Conservation (phyloP, 257 asterid genomes). For the Eustoma russellianum region DNA sequence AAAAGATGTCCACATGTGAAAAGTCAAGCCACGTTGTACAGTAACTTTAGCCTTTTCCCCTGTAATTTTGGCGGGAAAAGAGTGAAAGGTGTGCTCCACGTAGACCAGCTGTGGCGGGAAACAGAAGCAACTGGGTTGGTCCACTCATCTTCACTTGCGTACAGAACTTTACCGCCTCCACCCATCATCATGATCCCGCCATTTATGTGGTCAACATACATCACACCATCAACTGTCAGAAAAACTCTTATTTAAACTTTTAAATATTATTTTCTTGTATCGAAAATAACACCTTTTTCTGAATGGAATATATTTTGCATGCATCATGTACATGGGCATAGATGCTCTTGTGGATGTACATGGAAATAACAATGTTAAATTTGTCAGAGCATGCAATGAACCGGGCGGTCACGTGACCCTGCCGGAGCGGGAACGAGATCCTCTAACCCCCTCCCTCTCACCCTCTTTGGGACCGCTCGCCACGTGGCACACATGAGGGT, state of each 20-base stretch:
- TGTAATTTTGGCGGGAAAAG: constrained; percentile 23
- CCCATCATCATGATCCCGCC: not conserved
- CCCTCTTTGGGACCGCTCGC: no score
- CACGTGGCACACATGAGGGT: no score
- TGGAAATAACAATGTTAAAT: no score
- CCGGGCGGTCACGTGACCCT: no score
- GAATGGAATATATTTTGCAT: no score
- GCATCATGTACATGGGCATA: no score
- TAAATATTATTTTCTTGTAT: no score
- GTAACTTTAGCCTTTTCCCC: not conserved
- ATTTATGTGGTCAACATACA: constrained; percentile 3
- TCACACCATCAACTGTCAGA: not conserved
- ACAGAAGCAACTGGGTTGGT: constrained; percentile 24
- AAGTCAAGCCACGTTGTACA: constrained; percentile 17
- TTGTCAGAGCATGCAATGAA: no score
- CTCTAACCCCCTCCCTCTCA: no score
- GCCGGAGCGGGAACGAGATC: no score
- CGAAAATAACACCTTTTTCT: no score
- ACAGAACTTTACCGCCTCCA: constrained; percentile 17
- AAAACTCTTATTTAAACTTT: not conserved
- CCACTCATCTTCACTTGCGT: constrained; percentile 30
- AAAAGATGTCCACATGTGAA: not conserved
- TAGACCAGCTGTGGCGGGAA: constrained; percentile 34
- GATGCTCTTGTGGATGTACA: no score
- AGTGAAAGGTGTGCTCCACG: constrained; percentile 21